A percentile compares a stretch with the other conserved stretches of the same genome.
Evolutionary conservation across 176 grass and related monocot species (phyloP).

Genomic region (Elymus sibiricus): DNA sequence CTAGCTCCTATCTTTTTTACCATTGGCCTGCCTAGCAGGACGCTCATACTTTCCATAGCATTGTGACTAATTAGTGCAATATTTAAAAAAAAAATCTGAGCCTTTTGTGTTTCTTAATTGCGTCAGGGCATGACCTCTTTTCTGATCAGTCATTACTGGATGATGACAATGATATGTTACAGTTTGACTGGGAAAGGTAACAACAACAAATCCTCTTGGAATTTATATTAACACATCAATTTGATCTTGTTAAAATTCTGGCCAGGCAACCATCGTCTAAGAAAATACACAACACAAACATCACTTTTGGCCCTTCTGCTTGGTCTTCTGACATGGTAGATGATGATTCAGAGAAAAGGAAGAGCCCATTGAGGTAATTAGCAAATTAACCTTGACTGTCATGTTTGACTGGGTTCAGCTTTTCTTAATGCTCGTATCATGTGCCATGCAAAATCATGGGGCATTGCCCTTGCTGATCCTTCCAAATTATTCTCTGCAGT

Average conservation of each 20-base stretch:
- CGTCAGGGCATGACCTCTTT: conserved; percentile 31
- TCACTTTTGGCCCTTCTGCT: conserved; percentile 31
- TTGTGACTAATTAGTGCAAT: conserved; percentile 12
- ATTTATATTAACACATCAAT: conserved; percentile 1
- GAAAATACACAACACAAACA: conserved; percentile 32
- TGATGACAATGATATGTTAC: conserved; percentile 4
- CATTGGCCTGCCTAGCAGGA: not conserved
- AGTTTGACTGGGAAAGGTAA: conserved; percentile 54
- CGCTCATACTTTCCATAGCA: not conserved
- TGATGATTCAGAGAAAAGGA: conserved; percentile 47
- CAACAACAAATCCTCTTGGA: conserved; percentile 16
- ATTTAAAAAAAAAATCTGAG: not conserved
- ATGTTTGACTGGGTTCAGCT: conserved; percentile 10
- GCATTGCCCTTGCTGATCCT: conserved; percentile 18
- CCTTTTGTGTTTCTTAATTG: conserved; percentile 9
- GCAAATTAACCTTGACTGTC: not conserved
- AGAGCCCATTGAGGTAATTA: conserved; percentile 46
- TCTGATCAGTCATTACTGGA: conserved; percentile 29
- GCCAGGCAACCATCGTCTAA: conserved; percentile 28
- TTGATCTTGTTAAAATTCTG: conserved; percentile 26
- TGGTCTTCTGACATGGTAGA: conserved; percentile 32
- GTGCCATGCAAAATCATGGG: conserved; percentile 7
- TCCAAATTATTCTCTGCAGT: conserved; percentile 39
- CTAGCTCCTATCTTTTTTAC: not conserved
- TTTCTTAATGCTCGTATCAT: conserved; percentile 3